A percentile compares a stretch with the other conserved stretches of the same genome.
phyloP scores from a whole-genome alignment of 352 stramenopile genomes.

The Pythium diclinum region DNA sequence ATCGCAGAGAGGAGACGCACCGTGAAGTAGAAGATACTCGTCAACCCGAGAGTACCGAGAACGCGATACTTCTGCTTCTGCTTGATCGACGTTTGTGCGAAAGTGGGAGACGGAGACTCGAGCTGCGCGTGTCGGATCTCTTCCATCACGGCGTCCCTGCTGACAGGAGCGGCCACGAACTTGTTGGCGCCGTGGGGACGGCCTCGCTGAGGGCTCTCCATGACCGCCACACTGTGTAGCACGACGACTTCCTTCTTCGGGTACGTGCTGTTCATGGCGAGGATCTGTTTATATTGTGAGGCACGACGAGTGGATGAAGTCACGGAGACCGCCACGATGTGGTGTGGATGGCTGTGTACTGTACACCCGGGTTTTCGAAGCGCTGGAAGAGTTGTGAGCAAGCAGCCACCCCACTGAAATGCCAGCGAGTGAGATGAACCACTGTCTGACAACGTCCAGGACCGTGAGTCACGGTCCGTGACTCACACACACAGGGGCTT shows the following conservation, averaged over 20 bases:
- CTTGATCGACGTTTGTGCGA: background rate
- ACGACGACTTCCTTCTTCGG: background rate
- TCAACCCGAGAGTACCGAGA: conserved; percentile 19
- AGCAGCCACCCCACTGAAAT: no score
- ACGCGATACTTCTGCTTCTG: conserved; percentile 23
- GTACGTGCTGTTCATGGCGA: background rate
- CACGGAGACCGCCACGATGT: no score
- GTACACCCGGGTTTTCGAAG: no score
- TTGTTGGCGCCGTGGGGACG: background rate
- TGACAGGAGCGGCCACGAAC: background rate
- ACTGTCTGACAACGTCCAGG: no score
- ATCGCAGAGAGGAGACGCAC: background rate
- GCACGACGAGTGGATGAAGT: no score
- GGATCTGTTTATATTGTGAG: background rate
- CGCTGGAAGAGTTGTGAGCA: no score
- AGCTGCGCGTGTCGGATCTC: background rate
- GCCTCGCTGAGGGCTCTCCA: background rate
- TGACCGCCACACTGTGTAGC: conserved; percentile 5
- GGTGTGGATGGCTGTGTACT: no score
- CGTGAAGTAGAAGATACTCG: conserved; percentile 29
- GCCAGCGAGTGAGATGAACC: no score
- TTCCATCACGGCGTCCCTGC: background rate
- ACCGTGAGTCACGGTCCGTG: no score
- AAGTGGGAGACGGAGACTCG: background rate
- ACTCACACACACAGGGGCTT: no score